Evolutionary conservation across 768 basidiomycete species (phyloP).

Genomic region (Suillus fuscotomentosus): DNA sequence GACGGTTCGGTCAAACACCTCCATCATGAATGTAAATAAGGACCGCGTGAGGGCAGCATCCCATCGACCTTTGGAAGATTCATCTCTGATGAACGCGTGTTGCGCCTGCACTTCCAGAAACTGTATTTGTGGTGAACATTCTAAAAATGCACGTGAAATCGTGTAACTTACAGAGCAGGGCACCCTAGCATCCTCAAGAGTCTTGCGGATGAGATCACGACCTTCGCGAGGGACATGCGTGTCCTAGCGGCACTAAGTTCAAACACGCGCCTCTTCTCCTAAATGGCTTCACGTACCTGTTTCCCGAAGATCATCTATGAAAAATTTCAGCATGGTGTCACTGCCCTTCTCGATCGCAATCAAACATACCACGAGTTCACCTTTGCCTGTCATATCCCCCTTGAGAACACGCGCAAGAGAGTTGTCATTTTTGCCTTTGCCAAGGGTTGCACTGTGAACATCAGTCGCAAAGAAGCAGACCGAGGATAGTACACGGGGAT

Average conservation of each 20-base stretch:
- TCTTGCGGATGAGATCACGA: conserved; percentile 78
- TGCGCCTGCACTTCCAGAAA: conserved; percentile 97
- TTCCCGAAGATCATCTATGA: conserved; percentile 92
- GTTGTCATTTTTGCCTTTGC: conserved; percentile 82
- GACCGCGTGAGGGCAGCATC: conserved; percentile 87
- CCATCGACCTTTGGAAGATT: conserved; percentile 91
- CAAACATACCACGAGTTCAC: conserved; percentile 73
- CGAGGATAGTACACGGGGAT: conserved; percentile 74
- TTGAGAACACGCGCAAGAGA: conserved; percentile 69
- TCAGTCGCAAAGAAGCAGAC: conserved; percentile 97
- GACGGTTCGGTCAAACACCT: conserved; percentile 88
- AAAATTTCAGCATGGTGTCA: neutral
- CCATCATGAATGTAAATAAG: conserved; percentile 85
- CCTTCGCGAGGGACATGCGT: conserved; percentile 91
- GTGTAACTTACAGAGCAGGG: conserved; percentile 58
- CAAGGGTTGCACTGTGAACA: conserved; percentile 84
- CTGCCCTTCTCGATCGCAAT: neutral
- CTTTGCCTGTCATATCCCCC: conserved; percentile 76
- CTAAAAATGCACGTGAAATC: conserved; percentile 1
- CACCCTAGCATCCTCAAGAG: conserved; percentile 79
- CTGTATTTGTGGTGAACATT: conserved; percentile 36
- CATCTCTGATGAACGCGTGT: conserved; percentile 94
- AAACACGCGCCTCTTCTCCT: neutral
- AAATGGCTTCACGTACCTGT: conserved; percentile 48
- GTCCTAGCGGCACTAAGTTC: conserved; percentile 48